Base-by-base conservation (phyloP, 108 stramenopile species). In the Skeletonema menzelii region DNA sequence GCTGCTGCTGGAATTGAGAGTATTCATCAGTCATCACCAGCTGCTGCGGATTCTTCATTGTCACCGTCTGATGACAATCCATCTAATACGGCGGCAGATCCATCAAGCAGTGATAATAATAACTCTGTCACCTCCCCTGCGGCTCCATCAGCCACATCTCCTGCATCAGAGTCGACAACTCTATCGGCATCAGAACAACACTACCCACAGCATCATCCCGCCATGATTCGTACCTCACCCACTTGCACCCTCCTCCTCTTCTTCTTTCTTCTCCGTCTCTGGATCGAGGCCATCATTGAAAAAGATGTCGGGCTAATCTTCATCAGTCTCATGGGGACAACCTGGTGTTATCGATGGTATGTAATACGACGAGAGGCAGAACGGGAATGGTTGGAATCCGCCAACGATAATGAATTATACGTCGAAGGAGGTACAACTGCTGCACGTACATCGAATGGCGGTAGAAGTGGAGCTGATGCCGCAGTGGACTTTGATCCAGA, bases 221-320 rank as follows among this genome's bases (percentile, higher is more conserved):
- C 49, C 19, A 47, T 47, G 6, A 53, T 53, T 8, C 49, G 49
- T 2, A 53, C 49, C 15, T 22, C 49, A 53, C 49, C 61, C 38
- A 87, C 77, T 24, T 92, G 91, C 60, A 78, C 88, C 38, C 56
- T 95, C 30, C 30, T 95, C 4, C 55, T 87, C 4, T 68, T 84
- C 27, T 92, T 92, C 59, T 63, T 95, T 42, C 87, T 95, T 28
- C 68, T 89, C 58, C 89, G 91, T 11, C 70, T 95, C 42, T 95
- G 94, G 94, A 75, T 95, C 56, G 85, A 91, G 76, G 89, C 91
- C 26, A 68, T 95, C 10, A 35, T 82, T 27, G 61, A 79, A 30
- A 82, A 84, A 42, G 91, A 95, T 47, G 65, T 82, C 13, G 82
- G 83, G 5, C 55, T 92, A 13, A 30, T 92, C 14, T 72, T 95